Percentiles rank a stretch among this genome's conserved stretches.
Conservation (phyloP, 768 basidiomycete genomes). For the Kwoniella sp. region DNA sequence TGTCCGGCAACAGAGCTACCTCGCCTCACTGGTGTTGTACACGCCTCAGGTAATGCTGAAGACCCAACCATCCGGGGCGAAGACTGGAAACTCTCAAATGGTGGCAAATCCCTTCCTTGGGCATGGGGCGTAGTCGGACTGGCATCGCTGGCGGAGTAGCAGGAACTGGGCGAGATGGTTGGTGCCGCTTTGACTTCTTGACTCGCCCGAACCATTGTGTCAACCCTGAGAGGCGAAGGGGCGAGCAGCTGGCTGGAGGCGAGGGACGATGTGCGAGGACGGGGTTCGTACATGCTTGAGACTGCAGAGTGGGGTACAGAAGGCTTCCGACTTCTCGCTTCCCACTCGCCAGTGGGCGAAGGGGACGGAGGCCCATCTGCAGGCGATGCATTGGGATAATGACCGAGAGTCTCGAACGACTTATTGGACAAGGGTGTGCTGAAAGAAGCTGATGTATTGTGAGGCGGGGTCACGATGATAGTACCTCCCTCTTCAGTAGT, state of each 20-base stretch:
- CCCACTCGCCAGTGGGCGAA: not conserved
- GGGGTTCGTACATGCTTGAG: constrained; percentile 13
- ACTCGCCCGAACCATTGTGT: not conserved
- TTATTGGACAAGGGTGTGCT: constrained; percentile 15
- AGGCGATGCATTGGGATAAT: constrained; percentile 15
- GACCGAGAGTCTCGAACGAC: constrained; percentile 27
- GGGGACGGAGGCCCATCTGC: constrained; percentile 7
- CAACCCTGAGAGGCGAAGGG: not conserved
- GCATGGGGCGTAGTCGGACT: constrained; percentile 5
- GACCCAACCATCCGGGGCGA: constrained; percentile 12
- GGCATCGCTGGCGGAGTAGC: not conserved
- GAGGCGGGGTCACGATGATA: constrained; percentile 20
- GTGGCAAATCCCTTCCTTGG: constrained; percentile 8
- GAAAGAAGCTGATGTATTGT: not conserved
- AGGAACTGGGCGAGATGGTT: not conserved
- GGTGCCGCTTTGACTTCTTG: not conserved
- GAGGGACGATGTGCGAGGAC: not conserved
- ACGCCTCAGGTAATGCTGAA: not conserved
- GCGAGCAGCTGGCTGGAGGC: not conserved
- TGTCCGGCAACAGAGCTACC: not conserved
- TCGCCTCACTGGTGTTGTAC: not conserved
- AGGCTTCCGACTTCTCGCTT: constrained; percentile 15
- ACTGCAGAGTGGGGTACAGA: constrained; percentile 28
- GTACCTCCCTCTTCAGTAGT: constrained; percentile 8
- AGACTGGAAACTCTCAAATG: constrained; percentile 25